Evolutionary conservation across 1,139 yeast genomes (phyloP).

Genomic region (Geotrichum candidum): DNA sequence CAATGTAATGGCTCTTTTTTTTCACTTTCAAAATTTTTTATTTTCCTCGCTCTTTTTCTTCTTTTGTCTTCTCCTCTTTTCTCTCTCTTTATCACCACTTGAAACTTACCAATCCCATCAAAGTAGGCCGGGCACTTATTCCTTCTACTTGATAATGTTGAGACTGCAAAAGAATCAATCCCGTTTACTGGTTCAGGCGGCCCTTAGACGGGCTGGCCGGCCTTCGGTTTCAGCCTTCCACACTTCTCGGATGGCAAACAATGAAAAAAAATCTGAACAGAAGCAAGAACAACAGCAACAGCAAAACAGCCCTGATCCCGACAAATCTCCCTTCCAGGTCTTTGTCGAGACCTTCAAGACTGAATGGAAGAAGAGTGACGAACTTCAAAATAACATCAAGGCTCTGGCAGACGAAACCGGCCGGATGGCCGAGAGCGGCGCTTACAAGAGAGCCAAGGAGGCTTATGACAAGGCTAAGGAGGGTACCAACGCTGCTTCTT

Average conservation of each 20-base stretch:
- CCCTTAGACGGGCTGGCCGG: conserved; percentile 7
- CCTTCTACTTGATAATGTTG: conserved; percentile 7
- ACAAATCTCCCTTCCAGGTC: conserved; percentile 81
- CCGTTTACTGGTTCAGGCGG: conserved; percentile 9
- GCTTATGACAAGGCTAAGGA: conserved; percentile 76
- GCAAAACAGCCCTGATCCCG: conserved; percentile 19
- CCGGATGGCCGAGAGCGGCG: conserved; percentile 87
- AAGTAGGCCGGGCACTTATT: not conserved
- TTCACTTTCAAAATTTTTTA: not conserved
- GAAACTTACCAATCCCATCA: not conserved
- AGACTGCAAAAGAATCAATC: conserved; percentile 12
- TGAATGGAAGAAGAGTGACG: conserved; percentile 88
- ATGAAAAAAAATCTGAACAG: conserved; percentile 8
- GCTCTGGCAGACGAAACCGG: conserved; percentile 97
- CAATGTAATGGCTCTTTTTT: not conserved
- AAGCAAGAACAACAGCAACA: conserved; percentile 16
- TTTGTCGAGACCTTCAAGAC: conserved; percentile 85
- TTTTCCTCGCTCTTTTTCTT: not conserved
- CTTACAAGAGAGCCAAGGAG: conserved; percentile 87
- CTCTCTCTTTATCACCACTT: not conserved
- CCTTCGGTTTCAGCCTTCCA: conserved; percentile 13
- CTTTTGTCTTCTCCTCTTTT: not conserved
- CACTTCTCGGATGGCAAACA: conserved; percentile 7
- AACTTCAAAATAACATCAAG: conserved; percentile 86
- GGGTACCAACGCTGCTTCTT: conserved; percentile 37